A percentile compares a stretch with the other conserved stretches of the same genome.
phyloP scores from a whole-genome alignment of 2,329 filamentous ascomycete genomes.

The Paracamarosporium sp. region DNA sequence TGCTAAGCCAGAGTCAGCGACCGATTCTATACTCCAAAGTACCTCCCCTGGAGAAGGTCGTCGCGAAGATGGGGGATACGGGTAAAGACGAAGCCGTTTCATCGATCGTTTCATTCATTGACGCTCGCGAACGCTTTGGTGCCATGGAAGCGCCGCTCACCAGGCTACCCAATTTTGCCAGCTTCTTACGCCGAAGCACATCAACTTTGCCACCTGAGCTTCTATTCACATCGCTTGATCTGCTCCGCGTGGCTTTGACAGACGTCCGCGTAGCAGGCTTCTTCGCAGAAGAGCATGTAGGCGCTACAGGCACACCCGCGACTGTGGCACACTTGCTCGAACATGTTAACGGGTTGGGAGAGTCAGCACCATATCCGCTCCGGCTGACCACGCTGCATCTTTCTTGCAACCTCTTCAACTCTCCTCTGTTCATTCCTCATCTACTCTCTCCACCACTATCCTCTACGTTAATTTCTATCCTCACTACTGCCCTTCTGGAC shows the following conservation, averaged over 20 bases:
- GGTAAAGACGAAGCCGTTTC: constrained; percentile 67
- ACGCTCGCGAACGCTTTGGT: constrained; percentile 63
- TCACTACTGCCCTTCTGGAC: constrained; percentile 81
- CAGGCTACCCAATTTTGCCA: constrained; percentile 69
- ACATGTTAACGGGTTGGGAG: constrained; percentile 61
- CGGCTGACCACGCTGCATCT: constrained; percentile 85
- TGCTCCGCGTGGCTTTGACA: constrained; percentile 77
- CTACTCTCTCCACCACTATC: constrained; percentile 60
- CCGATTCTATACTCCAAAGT: constrained; percentile 80
- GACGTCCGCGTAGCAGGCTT: constrained; percentile 82
- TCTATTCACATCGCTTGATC: constrained; percentile 84
- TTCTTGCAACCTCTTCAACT: constrained; percentile 83
- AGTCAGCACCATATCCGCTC: constrained; percentile 75
- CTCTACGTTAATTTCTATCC: constrained; percentile 68
- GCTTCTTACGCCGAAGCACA: constrained; percentile 65
- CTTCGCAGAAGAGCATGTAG: constrained; percentile 74
- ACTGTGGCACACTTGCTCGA: constrained; percentile 65
- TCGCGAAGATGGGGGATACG: constrained; percentile 74
- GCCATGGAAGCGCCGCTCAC: constrained; percentile 74
- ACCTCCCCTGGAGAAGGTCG: constrained; percentile 82
- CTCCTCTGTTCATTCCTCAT: constrained; percentile 71
- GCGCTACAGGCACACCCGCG: constrained; percentile 55
- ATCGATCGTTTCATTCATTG: constrained; percentile 74
- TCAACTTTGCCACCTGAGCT: constrained; percentile 65
- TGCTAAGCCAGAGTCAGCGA: constrained; percentile 68